A percentile compares a stretch with the other conserved stretches of the same genome.
Conservation (phyloP, 208 protist genomes). For the Trypanosoma scelopori region DNA sequence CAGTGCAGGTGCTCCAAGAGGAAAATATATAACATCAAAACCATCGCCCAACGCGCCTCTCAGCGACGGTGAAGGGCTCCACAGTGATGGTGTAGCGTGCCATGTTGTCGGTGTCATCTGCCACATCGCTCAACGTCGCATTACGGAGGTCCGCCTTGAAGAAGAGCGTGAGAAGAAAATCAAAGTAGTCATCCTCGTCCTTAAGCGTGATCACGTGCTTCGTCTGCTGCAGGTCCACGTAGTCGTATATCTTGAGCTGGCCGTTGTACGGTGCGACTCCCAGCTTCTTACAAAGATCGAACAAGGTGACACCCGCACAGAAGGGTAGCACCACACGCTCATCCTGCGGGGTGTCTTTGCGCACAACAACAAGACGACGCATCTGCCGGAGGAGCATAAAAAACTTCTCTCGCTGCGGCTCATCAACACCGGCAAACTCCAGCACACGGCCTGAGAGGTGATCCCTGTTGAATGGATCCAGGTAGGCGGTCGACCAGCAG, state of each 20-base stretch:
- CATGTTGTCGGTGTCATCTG: constrained; percentile 72
- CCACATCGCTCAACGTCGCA: constrained; percentile 62
- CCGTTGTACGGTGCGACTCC: constrained; percentile 67
- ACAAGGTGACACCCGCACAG: constrained; percentile 63
- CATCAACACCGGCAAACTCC: constrained; percentile 71
- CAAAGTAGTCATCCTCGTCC: constrained; percentile 82
- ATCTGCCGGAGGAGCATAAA: constrained; percentile 77
- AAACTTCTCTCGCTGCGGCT: constrained; percentile 47
- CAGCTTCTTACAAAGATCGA: constrained; percentile 70
- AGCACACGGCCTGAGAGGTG: constrained; percentile 87
- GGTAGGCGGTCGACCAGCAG: constrained; percentile 67
- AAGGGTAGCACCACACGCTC: constrained; percentile 56
- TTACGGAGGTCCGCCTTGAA: constrained; percentile 66
- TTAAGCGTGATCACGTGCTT: constrained; percentile 61
- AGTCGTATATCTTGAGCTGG: constrained; percentile 87
- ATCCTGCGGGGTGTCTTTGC: constrained; percentile 51
- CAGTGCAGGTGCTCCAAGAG: no score
- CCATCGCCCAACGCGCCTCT: constrained; percentile 70
- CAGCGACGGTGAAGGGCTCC: constrained; percentile 63
- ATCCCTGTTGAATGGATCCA: constrained; percentile 82
- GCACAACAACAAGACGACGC: constrained; percentile 74
- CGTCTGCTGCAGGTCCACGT: constrained; percentile 58
- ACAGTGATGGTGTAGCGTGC: constrained; percentile 82
- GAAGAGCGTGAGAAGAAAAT: constrained; percentile 74
- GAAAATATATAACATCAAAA: constrained; percentile 61